These are phyloP conservation scores for Pisolithus orientalis DNA, from an alignment of 768 basidiomycete species.

Conservation along the genomic window DNA sequence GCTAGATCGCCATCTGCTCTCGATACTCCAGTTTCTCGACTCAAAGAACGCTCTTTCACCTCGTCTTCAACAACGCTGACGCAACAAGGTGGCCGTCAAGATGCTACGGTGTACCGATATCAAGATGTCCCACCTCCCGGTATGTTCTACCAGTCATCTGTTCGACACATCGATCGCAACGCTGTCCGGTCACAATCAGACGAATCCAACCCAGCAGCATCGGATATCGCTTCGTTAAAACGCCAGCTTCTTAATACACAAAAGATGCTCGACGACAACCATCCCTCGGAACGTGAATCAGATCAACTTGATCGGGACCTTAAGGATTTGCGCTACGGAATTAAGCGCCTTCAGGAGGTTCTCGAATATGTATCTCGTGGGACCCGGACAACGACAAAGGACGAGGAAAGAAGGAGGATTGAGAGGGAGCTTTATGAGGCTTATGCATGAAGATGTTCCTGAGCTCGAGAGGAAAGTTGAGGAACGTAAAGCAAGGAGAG, in stretches of 20 bases:
- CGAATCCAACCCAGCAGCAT: constrained; percentile 48
- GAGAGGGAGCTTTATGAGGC: constrained; percentile 80
- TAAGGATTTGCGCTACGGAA: constrained; percentile 77
- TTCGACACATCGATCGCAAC: constrained; percentile 81
- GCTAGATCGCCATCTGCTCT: constrained; percentile 52
- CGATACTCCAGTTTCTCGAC: constrained; percentile 51
- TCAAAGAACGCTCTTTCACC: constrained; percentile 70
- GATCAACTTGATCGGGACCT: constrained; percentile 88
- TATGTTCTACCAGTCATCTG: constrained; percentile 75
- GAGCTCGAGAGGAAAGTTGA: constrained; percentile 84
- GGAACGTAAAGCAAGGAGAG: constrained; percentile 69
- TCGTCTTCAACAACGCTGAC: constrained; percentile 45
- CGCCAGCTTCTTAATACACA: constrained; percentile 77
- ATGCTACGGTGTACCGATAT: constrained; percentile 92
- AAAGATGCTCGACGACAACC: constrained; percentile 67
- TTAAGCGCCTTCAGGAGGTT: constrained; percentile 82
- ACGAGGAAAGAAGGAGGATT: constrained; percentile 78
- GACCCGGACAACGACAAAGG: constrained; percentile 62
- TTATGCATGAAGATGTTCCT: constrained; percentile 90
- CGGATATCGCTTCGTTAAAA: constrained; percentile 84
- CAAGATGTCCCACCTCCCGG: constrained; percentile 51
- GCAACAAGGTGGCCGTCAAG: constrained; percentile 51
- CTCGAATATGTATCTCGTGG: constrained; percentile 81
- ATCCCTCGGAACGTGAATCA: constrained; percentile 76
- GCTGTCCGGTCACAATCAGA: constrained; percentile 72